These are phyloP conservation scores for Effrenium voratum DNA, from an alignment of 73 alveolate species.

Conservation along the genomic window DNA sequence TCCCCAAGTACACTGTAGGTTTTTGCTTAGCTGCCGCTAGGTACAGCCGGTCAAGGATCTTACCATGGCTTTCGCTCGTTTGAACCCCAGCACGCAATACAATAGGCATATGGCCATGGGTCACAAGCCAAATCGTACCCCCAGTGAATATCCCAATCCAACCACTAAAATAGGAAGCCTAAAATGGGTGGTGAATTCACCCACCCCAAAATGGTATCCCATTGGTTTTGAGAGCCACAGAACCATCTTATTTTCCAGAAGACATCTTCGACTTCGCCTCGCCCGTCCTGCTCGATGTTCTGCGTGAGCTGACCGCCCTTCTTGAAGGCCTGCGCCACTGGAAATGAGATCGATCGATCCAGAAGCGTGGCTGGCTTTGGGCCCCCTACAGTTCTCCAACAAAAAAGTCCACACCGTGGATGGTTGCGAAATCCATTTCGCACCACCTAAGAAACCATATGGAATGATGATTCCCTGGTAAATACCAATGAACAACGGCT, in stretches of 20 bases:
- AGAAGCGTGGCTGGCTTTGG: not conserved
- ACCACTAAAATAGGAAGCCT: not conserved
- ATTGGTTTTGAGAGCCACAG: not conserved
- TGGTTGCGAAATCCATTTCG: too few species aligned
- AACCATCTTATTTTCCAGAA: not conserved
- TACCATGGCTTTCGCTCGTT: not conserved
- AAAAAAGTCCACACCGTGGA: too few species aligned
- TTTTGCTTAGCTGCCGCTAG: not conserved
- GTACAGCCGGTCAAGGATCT: not conserved
- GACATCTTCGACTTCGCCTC: not conserved
- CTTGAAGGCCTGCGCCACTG: conserved; percentile 42
- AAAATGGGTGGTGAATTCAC: too few species aligned
- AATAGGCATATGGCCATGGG: not conserved
- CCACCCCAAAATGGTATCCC: not conserved
- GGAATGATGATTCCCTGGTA: too few species aligned
- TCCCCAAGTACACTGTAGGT: too few species aligned
- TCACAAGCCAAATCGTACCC: not conserved
- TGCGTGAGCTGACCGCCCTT: conserved; percentile 78
- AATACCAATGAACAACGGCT: too few species aligned
- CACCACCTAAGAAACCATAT: too few species aligned
- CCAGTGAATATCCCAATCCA: too few species aligned
- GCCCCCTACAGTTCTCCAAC: too few species aligned
- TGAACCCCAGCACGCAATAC: not conserved
- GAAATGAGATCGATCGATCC: not conserved
- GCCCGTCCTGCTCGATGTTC: conserved; percentile 77